Evolutionary conservation across 1,284 basidiomycete genomes (phyloP), one percentile per base, ranked within the genome.

Genomic region (Anthracocystis setariae): DNA sequence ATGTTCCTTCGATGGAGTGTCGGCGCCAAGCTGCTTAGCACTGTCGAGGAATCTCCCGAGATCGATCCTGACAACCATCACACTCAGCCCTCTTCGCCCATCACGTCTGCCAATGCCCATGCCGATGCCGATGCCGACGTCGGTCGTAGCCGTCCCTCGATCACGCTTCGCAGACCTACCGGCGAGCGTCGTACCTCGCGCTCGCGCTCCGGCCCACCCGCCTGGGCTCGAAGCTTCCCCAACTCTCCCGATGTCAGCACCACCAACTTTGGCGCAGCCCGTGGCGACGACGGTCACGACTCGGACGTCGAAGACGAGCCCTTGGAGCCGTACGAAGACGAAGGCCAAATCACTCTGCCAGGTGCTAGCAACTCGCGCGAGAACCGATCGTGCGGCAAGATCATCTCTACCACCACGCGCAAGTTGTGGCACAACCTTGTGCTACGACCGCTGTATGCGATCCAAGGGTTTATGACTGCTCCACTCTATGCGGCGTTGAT

Each of bases 401-500:
- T 40, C 9, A 52, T 57, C 20, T 53, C 29, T 37, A 55, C 58
- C 17, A 46, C 21, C 3, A 21, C 40, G 1, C 18, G 24, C 24
- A 56, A 47, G 23, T 37, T 39, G 39, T 66, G 39, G 29, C 50
- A 56, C 52, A 63, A 52, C 29, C 25, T 63, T 23, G 43, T 74
- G 21, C 47, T 69, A 12, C 43, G 44, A 17, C 74, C 72, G 8
- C 24, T 86, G 77, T 81, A 80, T 15, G 84, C 84, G 0, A 81
- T 93, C 70, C 88, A 88, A 77, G 86, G 87, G 29, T 94, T 94
- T 85, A 92, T 94, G 92, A 94, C 92, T 0, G 89, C 89, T 17
- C 82, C 80, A 18, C 69, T 84, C 8, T 84, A 83, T 74, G 81
- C 84, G 5, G 91, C 93, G 2, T 80, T 93, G 13, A 83, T 89